phyloP scores from a whole-genome alignment of 2,329 filamentous ascomycete species.

The Botrytis byssoidea region DNA sequence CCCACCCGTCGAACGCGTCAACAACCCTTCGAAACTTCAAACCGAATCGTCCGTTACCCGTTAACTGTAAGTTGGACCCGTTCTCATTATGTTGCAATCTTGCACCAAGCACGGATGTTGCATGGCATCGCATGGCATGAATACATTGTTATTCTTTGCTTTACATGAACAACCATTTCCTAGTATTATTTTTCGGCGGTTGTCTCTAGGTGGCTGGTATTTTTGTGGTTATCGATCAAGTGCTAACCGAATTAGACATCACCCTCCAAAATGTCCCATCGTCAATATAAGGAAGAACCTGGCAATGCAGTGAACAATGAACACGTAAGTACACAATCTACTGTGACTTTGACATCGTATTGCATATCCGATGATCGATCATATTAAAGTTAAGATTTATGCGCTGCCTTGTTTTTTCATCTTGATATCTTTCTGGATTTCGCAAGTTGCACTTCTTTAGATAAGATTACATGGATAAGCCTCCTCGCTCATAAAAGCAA shows the following conservation, averaged over 20 bases:
- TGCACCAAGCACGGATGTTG: slow-evolving; percentile 33
- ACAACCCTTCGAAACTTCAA: slow-evolving; percentile 5
- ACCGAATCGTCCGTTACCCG: neutral
- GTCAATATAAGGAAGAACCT: slow-evolving; percentile 49
- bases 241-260: slow-evolving; percentile 29
- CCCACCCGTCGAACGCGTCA: slow-evolving; percentile 22
- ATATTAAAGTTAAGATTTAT: slow-evolving; percentile 11
- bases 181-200: neutral
- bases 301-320: slow-evolving; percentile 40
- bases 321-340: slow-evolving; percentile 44
- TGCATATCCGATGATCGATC: slow-evolving; percentile 8
- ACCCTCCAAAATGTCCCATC: slow-evolving; percentile 36
- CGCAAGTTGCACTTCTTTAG: slow-evolving; percentile 33
- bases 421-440: slow-evolving; percentile 21
- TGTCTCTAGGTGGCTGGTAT: slow-evolving; percentile 22
- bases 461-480: slow-evolving; percentile 19
- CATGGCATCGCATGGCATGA: slow-evolving; percentile 29
- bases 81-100: slow-evolving; percentile 21
- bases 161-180: slow-evolving; percentile 20
- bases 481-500: slow-evolving; percentile 14
- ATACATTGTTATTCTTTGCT: slow-evolving; percentile 26
- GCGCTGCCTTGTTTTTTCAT: neutral
- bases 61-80: slow-evolving; percentile 31
- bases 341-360: slow-evolving; percentile 23
- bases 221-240: slow-evolving; percentile 22